Percentiles rank a stretch among this genome's conserved stretches.
phyloP scores from a whole-genome alignment of 345 rosid species.

The Lepidium didymum region DNA sequence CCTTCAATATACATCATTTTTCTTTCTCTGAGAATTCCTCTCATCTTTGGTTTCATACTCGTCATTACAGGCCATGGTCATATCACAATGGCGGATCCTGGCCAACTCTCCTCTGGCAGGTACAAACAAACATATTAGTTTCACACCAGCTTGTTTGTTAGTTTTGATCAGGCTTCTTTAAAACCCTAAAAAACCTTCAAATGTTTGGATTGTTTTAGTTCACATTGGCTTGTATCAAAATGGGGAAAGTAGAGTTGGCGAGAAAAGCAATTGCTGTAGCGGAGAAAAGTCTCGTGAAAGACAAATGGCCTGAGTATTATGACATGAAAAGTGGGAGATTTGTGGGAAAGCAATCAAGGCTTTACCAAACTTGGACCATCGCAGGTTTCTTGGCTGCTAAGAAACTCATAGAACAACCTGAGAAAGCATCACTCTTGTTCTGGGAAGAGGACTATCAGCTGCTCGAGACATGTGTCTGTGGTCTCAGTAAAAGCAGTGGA shows the following conservation, averaged over 20 bases:
- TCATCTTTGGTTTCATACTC: background rate
- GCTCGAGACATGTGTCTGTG: conserved; percentile 77
- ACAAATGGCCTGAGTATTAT: conserved; percentile 89
- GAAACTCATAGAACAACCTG: conserved; percentile 80
- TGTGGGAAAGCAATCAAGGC: conserved; percentile 74
- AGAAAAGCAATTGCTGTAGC: conserved; percentile 61
- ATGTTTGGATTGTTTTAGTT: conserved; percentile 39
- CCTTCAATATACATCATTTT: background rate
- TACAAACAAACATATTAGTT: conserved; percentile 7
- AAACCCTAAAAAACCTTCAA: background rate
- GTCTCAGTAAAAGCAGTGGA: conserved; percentile 43
- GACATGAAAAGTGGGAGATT: conserved; percentile 73
- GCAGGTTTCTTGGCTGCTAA: conserved; percentile 80
- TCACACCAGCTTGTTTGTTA: background rate
- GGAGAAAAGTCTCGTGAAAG: conserved; percentile 57
- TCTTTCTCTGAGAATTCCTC: background rate
- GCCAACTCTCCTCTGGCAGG: conserved; percentile 99
- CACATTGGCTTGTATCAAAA: conserved; percentile 84
- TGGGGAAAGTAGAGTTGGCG: conserved; percentile 78
- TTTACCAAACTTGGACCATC: conserved; percentile 80
- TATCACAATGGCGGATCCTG: conserved; percentile 98
- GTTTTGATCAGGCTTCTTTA: no score
- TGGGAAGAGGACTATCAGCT: conserved; percentile 93
- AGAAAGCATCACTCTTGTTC: conserved; percentile 67
- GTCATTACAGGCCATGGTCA: conserved; percentile 77